Base-by-base conservation (phyloP, 192 early-diverging fungal species). In the Coemansia sp. region DNA sequence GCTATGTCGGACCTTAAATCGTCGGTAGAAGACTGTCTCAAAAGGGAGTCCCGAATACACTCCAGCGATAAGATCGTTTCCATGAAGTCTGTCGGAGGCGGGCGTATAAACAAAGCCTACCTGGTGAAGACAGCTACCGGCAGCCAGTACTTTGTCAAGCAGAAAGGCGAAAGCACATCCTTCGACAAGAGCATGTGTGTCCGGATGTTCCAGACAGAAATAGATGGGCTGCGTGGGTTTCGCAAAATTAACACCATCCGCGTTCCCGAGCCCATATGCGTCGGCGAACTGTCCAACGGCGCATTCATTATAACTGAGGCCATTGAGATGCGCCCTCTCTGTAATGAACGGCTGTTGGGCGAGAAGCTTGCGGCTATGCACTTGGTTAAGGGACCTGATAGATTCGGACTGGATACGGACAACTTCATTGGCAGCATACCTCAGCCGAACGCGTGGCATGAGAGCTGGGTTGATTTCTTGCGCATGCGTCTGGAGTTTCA, bases 351-450 rank as follows among this genome's bases (percentile, higher is more conserved):
- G 29, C 60, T 21, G 10, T 46, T 79, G n/a, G 76, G 71, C 21
- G 30, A 61, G 25, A 51, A 53, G 28, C 66, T 79, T 21, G 77
- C 77, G 0, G 48, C 23, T 3, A 31, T 74, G 55, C 71, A 79
- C 35, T 52, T 63, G 43, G 26, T 10, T 2, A 29, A 46, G 13
- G 66, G 77, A 0, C 58, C 71, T 12, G 28, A 30, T 16, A 69
- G 39, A 46, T 79, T 79, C 59, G 77, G 77, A 0, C 63, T 79
- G 16, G 58, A 61, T 26, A 59, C 33, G 1, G 60, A 79, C 55
- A 74, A 74, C 67, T 70, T 34, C 34, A 70, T 79, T 23, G 76
- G 76, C 33, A 62, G 30, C 31, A 79, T 67, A 21, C 64, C 68
- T 4, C 76, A 79, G 49, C 48, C 26, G 7, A 79, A 79, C 42